Base-by-base conservation (phyloP, 495 filamentous ascomycete species). In the Penicillium robsamsonii region DNA sequence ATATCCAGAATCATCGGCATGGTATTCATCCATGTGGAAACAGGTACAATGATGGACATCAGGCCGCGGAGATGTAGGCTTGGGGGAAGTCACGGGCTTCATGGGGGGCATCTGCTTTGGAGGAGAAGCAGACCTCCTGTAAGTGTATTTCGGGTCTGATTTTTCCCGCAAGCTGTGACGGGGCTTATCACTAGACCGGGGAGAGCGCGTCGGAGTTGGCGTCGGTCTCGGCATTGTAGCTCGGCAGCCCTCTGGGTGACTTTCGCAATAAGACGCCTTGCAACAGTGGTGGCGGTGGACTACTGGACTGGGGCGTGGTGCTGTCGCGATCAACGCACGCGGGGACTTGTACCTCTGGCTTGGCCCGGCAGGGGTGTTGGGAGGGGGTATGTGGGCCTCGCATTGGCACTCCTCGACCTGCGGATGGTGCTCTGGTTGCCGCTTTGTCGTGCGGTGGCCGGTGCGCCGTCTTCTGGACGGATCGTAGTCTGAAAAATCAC, bases 261-360 rank as follows among this genome's bases (percentile, higher is more conserved):
- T 41, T 43, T 52, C 50, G 37, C 37, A 52, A 13, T 42, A 52
- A 12, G 17, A 29, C 11, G 50, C 50, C 7, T 42, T 40, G 37
- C n/a, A 25, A 15, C 50, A 52, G 25, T 52, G 48, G 22, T 51
- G 37, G 25, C 18, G 37, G 7, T 38, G 24, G 5, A 37, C 5
- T 24, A 18, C 15, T 17, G 45, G 15, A 9, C 25, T 5, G 18
- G n/a, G n/a, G n/a, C 25, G 37, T n/a, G 50, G 49, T 13, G 35
- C 9, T 30, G 37, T 20, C 17, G 10, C 18, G 13, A 13, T 9
- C 2, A 33, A 38, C 6, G 33, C 15, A 40, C 47, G 47, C 2
- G 47, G 11, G 7, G 37, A 51, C 4, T 9, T 22, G 25, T 8
- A 42, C 13, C 10, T 52, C 4, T 38, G 29, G 5, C 10, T 11